Base-by-base conservation (phyloP, 306 rosid genomes). In the Fragaria iinumae region DNA sequence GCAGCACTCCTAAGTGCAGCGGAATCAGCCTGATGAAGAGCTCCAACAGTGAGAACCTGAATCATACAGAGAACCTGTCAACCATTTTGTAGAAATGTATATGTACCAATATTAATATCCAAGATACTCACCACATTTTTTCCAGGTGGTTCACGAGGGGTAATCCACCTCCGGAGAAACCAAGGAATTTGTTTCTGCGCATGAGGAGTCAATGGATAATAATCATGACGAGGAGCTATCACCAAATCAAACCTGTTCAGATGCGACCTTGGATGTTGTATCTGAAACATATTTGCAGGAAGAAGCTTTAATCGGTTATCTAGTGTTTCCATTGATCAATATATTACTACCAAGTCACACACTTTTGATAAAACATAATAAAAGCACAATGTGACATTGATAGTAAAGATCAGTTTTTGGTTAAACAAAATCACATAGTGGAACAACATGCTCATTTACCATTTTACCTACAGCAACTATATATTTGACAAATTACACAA, bases 21-120 rank as follows among this genome's bases (percentile, higher is more conserved):
- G 23, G 88, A 81, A 83, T 94, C 96, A 77, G 93, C 94, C 84
- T 77, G 96, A 82, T 94, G 96, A 94, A 94, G 98, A 52, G 98
- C 98, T 77, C 98, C 97, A 43, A 88, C 81, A 4, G 97, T 90
- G 82, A 94, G 98, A 69, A 91, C 81, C 98, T 94, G 83, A 63
- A 77, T 75, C 72, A 48, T 74, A 52, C 67, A 56, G 68, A 43
- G 64, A 50, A 77, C 59, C 77, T 71, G 73, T 49, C 34, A 50
- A 83, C 47, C 13, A 49, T 45, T 18, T 41, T 49, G 27, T 11
- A 29, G 39, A 20, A 27, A 21, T 65, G 25, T 71, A 71, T 76
- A 67, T 16, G 69, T 79, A 53, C 14, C 81, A 62, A 59, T 60
- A 68, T 56, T 77, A 41, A n/a, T 63, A 74, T 67, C 76, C 47